Percentiles rank a stretch among this genome's conserved stretches.
phyloP scores from a whole-genome alignment of 2,329 filamentous ascomycete genomes.

The Fusarium stilboides region DNA sequence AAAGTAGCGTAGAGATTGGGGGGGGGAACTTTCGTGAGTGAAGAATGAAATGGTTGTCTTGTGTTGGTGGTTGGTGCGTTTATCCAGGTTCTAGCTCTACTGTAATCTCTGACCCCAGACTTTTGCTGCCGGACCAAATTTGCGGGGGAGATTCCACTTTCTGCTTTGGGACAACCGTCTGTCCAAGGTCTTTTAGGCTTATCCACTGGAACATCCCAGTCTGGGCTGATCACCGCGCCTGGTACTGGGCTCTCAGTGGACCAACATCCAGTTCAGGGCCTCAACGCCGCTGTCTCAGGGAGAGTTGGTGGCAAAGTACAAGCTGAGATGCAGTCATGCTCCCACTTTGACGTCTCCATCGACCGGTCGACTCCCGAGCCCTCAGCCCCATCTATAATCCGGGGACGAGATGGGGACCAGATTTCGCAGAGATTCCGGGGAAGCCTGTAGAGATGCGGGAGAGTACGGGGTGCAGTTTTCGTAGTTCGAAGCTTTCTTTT shows the following conservation, averaged over 20 bases:
- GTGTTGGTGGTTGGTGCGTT: constrained; percentile 27
- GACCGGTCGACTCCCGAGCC: constrained; percentile 38
- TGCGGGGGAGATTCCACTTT: constrained; percentile 36
- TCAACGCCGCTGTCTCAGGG: constrained; percentile 13
- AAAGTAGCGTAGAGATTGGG: constrained; percentile 11
- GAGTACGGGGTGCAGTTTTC: constrained; percentile 25
- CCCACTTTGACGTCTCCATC: constrained; percentile 26
- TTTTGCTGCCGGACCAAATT: constrained; percentile 18
- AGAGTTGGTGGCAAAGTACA: neutral
- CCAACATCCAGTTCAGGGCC: neutral
- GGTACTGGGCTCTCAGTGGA: constrained; percentile 23
- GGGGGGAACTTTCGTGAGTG: constrained; percentile 12
- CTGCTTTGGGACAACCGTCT: constrained; percentile 4
- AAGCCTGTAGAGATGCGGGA: constrained; percentile 28
- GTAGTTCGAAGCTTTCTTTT: neutral
- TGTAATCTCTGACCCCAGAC: constrained; percentile 37
- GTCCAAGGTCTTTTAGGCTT: no score
- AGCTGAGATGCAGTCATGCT: constrained; percentile 24
- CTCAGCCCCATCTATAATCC: constrained; percentile 25
- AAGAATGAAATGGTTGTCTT: constrained; percentile 13
- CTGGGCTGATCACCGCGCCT: constrained; percentile 43
- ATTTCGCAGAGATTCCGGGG: constrained; percentile 37
- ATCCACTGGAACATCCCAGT: neutral
- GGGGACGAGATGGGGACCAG: constrained; percentile 28
- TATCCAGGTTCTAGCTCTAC: neutral